Evolutionary conservation across 331 rosid species (phyloP).

Genomic region (Quercus lobata): DNA sequence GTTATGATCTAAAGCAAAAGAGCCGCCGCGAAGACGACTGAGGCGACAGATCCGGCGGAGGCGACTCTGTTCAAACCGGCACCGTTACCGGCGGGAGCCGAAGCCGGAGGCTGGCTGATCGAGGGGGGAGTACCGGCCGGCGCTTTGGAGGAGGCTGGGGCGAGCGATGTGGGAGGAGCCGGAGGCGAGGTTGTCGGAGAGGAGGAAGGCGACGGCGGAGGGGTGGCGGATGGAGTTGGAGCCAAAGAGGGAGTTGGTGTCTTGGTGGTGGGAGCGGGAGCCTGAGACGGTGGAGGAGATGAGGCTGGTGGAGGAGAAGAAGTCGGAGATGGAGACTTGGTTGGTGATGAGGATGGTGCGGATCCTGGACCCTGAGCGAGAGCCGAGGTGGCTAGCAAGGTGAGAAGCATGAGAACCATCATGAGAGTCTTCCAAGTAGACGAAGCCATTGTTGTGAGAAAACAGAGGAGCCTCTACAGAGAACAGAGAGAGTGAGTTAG

Average conservation of each 20-base stretch:
- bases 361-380: slow-evolving; percentile 28
- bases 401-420: slow-evolving; percentile 3
- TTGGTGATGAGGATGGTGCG: slow-evolving; percentile 41
- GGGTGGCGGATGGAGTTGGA: neutral
- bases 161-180: slow-evolving; percentile 24
- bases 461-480: neutral
- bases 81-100: neutral
- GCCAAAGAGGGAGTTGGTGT: slow-evolving; percentile 12
- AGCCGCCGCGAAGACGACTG: slow-evolving; percentile 17
- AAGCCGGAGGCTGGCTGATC: neutral
- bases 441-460: slow-evolving; percentile 43
- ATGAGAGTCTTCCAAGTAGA: slow-evolving; percentile 20
- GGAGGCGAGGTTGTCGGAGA: slow-evolving; percentile 31
- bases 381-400: slow-evolving; percentile 31
- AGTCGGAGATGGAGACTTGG: slow-evolving; percentile 2
- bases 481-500: neutral
- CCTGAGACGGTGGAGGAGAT: slow-evolving; percentile 1
- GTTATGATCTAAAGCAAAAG: slow-evolving; percentile 46
- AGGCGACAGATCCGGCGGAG: slow-evolving; percentile 37
- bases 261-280: slow-evolving; percentile 23
- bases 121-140: slow-evolving; percentile 16
- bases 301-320: neutral
- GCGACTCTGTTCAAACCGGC: slow-evolving; percentile 22
- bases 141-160: neutral
- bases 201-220: neutral